phyloP scores from a whole-genome alignment of 2,329 filamentous ascomycete species.

The Colletotrichum costaricense region DNA sequence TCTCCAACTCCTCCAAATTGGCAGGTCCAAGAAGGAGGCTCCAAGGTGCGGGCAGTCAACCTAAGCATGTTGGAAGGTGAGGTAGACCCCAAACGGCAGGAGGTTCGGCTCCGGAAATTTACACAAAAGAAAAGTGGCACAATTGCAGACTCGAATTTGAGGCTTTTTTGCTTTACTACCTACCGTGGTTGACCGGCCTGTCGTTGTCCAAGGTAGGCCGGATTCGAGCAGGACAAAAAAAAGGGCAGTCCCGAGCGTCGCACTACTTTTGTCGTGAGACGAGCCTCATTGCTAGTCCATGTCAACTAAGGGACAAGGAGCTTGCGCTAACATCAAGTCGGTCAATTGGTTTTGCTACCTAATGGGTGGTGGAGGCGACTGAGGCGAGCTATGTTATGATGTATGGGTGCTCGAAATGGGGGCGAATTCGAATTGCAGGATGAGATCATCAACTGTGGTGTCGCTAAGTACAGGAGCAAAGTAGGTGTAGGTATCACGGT shows the following conservation, averaged over 20 bases:
- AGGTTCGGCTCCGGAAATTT: neutral
- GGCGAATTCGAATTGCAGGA: neutral
- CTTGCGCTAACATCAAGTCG: neutral
- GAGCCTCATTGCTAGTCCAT: neutral
- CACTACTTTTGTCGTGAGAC: constrained; percentile 7
- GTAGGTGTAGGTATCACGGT: neutral
- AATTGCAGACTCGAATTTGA: neutral
- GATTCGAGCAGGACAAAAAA: neutral
- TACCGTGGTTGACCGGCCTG: neutral
- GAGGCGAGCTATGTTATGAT: too few species aligned
- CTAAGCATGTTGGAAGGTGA: too few species aligned
- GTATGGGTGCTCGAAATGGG: too few species aligned
- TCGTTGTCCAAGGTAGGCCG: neutral
- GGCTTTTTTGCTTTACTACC: too few species aligned
- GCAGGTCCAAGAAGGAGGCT: neutral
- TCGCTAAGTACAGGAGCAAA: too few species aligned
- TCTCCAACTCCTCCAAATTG: neutral
- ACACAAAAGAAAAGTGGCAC: neutral
- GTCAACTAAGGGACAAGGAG: neutral
- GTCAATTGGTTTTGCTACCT: too few species aligned
- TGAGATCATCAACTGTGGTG: neutral
- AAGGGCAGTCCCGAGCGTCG: neutral
- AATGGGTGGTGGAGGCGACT: too few species aligned
- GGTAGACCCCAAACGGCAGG: neutral
- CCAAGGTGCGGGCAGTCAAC: neutral